Evolutionary conservation across 2,329 filamentous ascomycete genomes (phyloP), one percentile per base, ranked within the genome.

Genomic region (Pseudogymnoascus sp.): DNA sequence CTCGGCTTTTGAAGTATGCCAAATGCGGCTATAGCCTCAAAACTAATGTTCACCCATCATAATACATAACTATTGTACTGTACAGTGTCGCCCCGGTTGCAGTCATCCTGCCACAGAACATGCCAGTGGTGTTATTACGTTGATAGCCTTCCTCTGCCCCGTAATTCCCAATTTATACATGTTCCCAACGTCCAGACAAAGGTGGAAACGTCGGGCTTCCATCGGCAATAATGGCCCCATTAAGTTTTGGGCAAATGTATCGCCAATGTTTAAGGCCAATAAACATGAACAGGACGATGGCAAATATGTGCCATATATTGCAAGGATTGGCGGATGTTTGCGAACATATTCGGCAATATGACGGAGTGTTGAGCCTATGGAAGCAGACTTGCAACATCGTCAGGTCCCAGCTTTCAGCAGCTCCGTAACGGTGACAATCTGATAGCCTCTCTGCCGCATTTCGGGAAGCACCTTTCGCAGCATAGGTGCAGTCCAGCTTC

Each of bases 401-500:
- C 41, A 52, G 30, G n/a, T 30, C 41, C 41, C 30, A 23, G 41
- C 41, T 12, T 52, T 35, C 55, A 57, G 55, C 30, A 57, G 18
- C 26, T 57, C 55, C 6, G 30, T 5, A 8, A 57, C 55, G 15
- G 30, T 57, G 30, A 57, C 55, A 21, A 57, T 37, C 35, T 57
- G 30, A 23, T 57, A 57, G 6, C 55, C 55, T 37, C 34, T 37
- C 15, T 30, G 30, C 18, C 55, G 30, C 55, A 57, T 34, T 34
- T 57, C 30, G 5, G 55, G 55, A n/a, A 57, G 34, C 30, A 57
- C 55, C 10, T 57, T 37, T 26, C 55, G 55, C 12, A 57, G 34
- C 55, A 57, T 57, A 34, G 55, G 55, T 30, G 15, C 55, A 34
- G 55, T 57, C 55, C 55, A 57, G 55, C 55, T 57, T 37, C 91